Base-by-base conservation (phyloP, 164 flowering plant species). In the Magnolia changhungtana region DNA sequence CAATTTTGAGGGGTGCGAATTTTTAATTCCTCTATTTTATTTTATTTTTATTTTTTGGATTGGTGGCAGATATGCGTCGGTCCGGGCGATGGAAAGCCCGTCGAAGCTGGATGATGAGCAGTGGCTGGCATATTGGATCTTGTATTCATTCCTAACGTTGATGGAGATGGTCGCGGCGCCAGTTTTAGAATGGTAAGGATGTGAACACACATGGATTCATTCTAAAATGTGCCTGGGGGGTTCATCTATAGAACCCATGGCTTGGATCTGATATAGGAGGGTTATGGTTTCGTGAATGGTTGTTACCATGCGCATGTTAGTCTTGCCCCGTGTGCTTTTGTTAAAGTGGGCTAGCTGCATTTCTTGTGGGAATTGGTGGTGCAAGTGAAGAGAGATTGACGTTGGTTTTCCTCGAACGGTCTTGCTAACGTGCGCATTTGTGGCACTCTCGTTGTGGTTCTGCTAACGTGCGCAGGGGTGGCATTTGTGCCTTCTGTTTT, bases 81-180 rank as follows among this genome's bases (percentile, higher is more conserved):
- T 96, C 49, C 71, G 85, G 50, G 99, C 99, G 8, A 88, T 96
- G 14, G 99, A 96, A 80, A 94, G 90, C 84, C 74, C 96, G 37
- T 81, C 94, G 1, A 96, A 90, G 77, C 75, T 84, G 29, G 99
- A 94, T 50, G 99, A 96, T 78, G 92, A 96, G 77, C 99, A 96
- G 79, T 96, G 99, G 99, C 88, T 96, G 72, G 97, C 99, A 31
- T 96, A 96, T 75, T 96, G 99, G 99, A 96, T 96, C 74, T 45
- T 94, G 8, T 96, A 96, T 70, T 96, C 99, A 0, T 90, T 96
- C 67, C 92, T 94, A 69, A 92, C 99, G 7, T 93, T 96, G 55
- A 18, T 82, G 76, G 99, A 96, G 85, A 90, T 96, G 89, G 73
- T 90, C 1, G 82, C 89, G 19, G 90, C 89, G 72, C 88, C 99